A percentile compares a stretch with the other conserved stretches of the same genome.
phyloP scores from a whole-genome alignment of 495 filamentous ascomycete genomes.

The Penicillium lagena region DNA sequence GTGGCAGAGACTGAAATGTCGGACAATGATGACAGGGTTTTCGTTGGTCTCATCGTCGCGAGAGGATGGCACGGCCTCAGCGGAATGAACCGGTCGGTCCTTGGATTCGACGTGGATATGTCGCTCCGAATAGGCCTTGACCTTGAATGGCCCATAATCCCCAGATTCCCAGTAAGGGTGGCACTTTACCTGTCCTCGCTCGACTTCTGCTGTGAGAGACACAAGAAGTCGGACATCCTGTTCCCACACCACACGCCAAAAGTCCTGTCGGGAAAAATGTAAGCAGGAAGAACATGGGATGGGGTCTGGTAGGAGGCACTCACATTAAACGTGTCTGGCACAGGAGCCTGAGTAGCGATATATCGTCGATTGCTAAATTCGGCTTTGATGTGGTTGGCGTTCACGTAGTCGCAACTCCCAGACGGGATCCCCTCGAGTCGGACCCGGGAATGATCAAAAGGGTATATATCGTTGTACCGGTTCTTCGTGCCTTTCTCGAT shows the following conservation, averaged over 20 bases:
- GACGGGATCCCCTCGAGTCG: conserved; percentile 61
- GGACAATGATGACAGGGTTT: conserved; percentile 75
- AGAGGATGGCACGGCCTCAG: conserved; percentile 4
- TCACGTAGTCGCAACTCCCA: conserved; percentile 91
- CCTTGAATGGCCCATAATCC: conserved; percentile 71
- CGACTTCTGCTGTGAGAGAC: conserved; percentile 92
- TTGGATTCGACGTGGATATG: conserved; percentile 63
- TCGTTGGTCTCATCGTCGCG: conserved; percentile 18
- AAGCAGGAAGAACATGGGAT: background rate
- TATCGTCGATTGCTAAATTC: conserved; percentile 78
- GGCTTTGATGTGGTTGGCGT: conserved; percentile 80
- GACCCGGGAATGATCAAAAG: conserved; percentile 90
- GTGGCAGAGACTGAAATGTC: conserved; percentile 81
- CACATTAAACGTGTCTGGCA: conserved; percentile 88
- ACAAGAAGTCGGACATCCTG: conserved; percentile 91
- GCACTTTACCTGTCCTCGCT: conserved; percentile 91
- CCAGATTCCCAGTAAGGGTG: conserved; percentile 86
- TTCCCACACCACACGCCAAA: conserved; percentile 97
- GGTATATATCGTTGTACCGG: conserved; percentile 95
- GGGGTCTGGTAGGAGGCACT: conserved; percentile 23
- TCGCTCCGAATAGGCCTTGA: conserved; percentile 74
- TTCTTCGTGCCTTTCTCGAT: conserved; percentile 95
- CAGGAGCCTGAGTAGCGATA: conserved; percentile 90
- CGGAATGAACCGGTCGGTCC: conserved; percentile 4
- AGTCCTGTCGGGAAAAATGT: conserved; percentile 68